A percentile compares a stretch with the other conserved stretches of the same genome.
Evolutionary conservation across 2,329 filamentous ascomycete genomes (phyloP).

Genomic region (Alternaria viburni): DNA sequence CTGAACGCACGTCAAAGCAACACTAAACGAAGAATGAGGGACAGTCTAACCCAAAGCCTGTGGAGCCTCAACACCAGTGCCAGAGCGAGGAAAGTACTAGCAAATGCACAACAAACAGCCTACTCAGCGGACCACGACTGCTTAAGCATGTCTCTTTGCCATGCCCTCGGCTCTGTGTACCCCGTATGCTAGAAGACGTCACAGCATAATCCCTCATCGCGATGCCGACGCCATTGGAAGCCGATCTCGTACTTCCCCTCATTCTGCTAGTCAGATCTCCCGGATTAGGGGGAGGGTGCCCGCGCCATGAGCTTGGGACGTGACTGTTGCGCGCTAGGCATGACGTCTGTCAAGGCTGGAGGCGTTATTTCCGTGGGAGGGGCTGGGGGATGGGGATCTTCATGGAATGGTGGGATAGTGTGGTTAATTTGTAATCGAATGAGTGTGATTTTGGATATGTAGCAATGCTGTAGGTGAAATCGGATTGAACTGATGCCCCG

Average conservation of each 20-base stretch:
- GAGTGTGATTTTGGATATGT: neutral
- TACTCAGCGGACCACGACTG: neutral
- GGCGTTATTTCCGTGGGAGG: constrained; percentile 7
- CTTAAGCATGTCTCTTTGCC: constrained; percentile 7
- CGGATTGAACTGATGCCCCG: neutral
- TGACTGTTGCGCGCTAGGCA: constrained; percentile 13
- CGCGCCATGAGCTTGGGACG: constrained; percentile 10
- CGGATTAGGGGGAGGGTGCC: constrained; percentile 8
- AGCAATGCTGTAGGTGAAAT: neutral
- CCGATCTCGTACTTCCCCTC: constrained; percentile 12
- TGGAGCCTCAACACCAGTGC: neutral
- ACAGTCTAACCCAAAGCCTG: neutral
- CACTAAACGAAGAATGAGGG: neutral
- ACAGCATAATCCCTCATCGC: constrained; percentile 5
- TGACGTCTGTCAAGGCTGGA: constrained; percentile 18
- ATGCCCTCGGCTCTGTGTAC: constrained; percentile 4
- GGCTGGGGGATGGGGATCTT: neutral
- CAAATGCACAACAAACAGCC: neutral
- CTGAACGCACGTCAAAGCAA: neutral
- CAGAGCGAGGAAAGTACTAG: neutral
- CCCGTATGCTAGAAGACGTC: constrained; percentile 13
- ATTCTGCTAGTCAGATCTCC: constrained; percentile 2
- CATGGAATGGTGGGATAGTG: neutral
- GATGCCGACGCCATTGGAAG: constrained; percentile 10
- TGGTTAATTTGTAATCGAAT: accelerated